phyloP scores from a whole-genome alignment of 2,329 filamentous ascomycete genomes.

The Xylariaceae sp. region DNA sequence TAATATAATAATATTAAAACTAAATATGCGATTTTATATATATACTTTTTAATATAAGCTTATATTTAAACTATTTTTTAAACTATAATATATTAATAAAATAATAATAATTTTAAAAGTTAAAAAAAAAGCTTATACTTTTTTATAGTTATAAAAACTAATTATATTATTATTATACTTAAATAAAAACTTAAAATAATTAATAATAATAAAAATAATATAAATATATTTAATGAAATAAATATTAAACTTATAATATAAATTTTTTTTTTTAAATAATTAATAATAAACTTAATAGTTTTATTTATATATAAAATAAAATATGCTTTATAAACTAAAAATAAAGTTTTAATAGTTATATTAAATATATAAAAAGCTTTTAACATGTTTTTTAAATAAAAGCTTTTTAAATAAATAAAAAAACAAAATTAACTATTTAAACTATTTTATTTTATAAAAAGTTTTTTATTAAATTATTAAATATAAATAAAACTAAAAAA shows the following conservation, averaged over 20 bases:
- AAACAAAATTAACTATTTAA: conserved; percentile 5
- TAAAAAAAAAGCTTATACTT: conserved; percentile 3
- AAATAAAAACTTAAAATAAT: conserved; percentile 1
- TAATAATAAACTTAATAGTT: conserved; percentile 5
- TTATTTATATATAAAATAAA: conserved; percentile 18
- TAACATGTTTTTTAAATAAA: conserved; percentile 11
- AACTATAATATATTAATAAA: neutral
- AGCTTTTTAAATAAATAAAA: conserved; percentile 8
- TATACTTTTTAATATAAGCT: too few relatives aligned
- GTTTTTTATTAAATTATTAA: conserved; percentile 4
- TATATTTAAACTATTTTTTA: conserved; percentile 6
- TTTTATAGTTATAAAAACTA: conserved; percentile 14
- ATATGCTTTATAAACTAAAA: neutral
- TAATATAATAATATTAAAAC: conserved; percentile 1
- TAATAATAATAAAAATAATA: conserved; percentile 13
- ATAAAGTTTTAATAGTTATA: conserved; percentile 4
- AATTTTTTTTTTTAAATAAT: neutral
- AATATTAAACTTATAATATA: conserved; percentile 18
- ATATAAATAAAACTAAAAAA: conserved; percentile 18
- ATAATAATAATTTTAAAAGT: conserved; percentile 5
- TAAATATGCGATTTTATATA: too few relatives aligned
- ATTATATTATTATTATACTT: conserved; percentile 11
- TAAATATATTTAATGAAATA: neutral
- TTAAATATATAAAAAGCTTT: conserved; percentile 13
- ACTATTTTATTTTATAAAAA: too few relatives aligned